These are phyloP conservation scores for Scheffersomyces coipomensis DNA, from an alignment of 805 yeast species.

Conservation along the genomic window DNA sequence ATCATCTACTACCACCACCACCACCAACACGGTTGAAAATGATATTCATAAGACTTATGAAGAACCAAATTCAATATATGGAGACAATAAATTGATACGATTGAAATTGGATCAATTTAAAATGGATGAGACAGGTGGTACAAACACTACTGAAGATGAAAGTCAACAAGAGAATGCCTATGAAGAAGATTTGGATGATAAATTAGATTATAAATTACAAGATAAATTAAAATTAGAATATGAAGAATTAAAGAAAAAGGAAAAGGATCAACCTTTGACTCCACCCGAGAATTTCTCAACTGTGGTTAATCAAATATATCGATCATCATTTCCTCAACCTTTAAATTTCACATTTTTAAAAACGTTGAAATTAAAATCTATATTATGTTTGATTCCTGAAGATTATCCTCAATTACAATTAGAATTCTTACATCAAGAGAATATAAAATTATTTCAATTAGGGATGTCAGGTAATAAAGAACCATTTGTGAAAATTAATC, in stretches of 20 bases:
- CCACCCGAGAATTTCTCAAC: slow-evolving; percentile 93
- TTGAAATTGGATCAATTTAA: slow-evolving; percentile 25
- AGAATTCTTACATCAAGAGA: slow-evolving; percentile 58
- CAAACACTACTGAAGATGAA: slow-evolving; percentile 28
- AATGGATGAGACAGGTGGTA: slow-evolving; percentile 13
- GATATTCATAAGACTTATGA: neutral
- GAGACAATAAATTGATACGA: slow-evolving; percentile 29
- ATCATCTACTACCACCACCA: neutral
- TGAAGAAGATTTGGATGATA: slow-evolving; percentile 43
- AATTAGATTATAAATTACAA: slow-evolving; percentile 27
- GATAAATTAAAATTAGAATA: slow-evolving; percentile 16
- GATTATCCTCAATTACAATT: slow-evolving; percentile 79
- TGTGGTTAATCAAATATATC: slow-evolving; percentile 70
- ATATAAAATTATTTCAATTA: slow-evolving; percentile 74
- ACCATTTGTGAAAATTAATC: slow-evolving; percentile 76
- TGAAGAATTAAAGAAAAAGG: slow-evolving; percentile 2
- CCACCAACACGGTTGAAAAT: neutral
- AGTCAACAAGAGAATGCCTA: slow-evolving; percentile 18
- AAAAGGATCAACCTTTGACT: slow-evolving; percentile 24
- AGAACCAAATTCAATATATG: neutral
- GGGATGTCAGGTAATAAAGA: slow-evolving; percentile 96
- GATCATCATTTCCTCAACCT: slow-evolving; percentile 86
- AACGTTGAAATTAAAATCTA: slow-evolving; percentile 63
- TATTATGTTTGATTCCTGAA: slow-evolving; percentile 86
- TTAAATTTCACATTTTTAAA: slow-evolving; percentile 75